Evolutionary conservation across 148 eudicot genomes (phyloP).

Genomic region (Polygonum aviculare): DNA sequence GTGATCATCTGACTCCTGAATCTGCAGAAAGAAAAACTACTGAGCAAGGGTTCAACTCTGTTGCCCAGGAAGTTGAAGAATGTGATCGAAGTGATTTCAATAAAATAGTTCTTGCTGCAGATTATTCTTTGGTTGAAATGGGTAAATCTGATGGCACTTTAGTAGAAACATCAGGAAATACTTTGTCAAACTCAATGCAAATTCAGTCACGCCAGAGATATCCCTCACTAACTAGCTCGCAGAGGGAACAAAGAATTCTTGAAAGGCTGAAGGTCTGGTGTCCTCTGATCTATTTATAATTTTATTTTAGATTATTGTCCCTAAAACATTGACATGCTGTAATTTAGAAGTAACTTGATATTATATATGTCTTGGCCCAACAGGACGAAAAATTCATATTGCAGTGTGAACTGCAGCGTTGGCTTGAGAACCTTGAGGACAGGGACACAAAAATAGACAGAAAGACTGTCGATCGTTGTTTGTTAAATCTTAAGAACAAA

Average conservation of each 20-base stretch:
- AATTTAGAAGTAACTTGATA: background rate
- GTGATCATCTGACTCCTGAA: conserved; percentile 18
- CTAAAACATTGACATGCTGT: background rate
- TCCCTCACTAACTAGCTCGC: conserved; percentile 66
- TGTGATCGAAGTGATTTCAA: conserved; percentile 19
- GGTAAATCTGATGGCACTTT: conserved; percentile 22
- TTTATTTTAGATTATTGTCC: conserved; percentile 1
- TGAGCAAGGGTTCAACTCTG: conserved; percentile 25
- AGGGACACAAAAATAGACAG: conserved; percentile 60
- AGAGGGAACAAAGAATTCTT: conserved; percentile 77
- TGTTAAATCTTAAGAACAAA: conserved; percentile 65
- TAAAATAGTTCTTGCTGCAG: conserved; percentile 22
- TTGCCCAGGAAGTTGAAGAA: conserved; percentile 22
- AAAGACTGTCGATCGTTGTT: conserved; percentile 59
- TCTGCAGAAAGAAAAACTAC: conserved; percentile 22
- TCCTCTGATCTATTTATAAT: conserved; percentile 5
- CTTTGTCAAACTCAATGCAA: conserved; percentile 30
- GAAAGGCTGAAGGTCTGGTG: conserved; percentile 62
- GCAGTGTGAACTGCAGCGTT: conserved; percentile 67
- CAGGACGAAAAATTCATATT: conserved; percentile 75
- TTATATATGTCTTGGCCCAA: background rate
- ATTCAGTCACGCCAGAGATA: conserved; percentile 55
- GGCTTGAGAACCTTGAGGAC: conserved; percentile 75
- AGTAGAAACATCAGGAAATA: conserved; percentile 25
- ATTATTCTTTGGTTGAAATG: conserved; percentile 20